These are phyloP conservation scores for Ashbya aceris DNA, from an alignment of 1,139 yeast genomes.

Conservation along the genomic window DNA sequence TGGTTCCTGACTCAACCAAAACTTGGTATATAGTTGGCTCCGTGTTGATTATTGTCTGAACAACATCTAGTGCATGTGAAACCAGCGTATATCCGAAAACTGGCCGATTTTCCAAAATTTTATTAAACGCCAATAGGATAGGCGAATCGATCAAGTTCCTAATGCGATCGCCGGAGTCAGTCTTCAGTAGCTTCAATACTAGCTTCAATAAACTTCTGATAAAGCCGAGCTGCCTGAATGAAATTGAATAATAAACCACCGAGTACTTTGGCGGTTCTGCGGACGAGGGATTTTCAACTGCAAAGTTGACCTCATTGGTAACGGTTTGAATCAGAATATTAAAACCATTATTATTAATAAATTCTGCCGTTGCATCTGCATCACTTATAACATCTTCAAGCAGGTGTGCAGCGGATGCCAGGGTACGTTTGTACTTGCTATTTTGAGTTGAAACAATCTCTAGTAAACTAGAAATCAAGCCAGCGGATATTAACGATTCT, in stretches of 20 bases:
- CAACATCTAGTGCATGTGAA: constrained; percentile 54
- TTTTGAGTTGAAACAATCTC: constrained; percentile 49
- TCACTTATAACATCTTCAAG: constrained; percentile 45
- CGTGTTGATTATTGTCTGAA: constrained; percentile 70
- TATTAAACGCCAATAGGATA: constrained; percentile 51
- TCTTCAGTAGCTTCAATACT: constrained; percentile 53
- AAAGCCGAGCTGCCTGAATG: constrained; percentile 57
- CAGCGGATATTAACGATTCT: constrained; percentile 51
- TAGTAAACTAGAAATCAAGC: constrained; percentile 57
- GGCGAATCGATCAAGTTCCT: constrained; percentile 83
- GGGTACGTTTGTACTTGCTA: constrained; percentile 42
- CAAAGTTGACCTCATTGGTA: constrained; percentile 59
- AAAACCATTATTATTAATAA: constrained; percentile 62
- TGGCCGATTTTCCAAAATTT: constrained; percentile 46
- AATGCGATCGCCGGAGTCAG: constrained; percentile 75
- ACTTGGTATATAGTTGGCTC: constrained; percentile 88
- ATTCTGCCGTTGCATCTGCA: constrained; percentile 44
- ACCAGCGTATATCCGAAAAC: constrained; percentile 66
- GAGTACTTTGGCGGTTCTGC: constrained; percentile 48
- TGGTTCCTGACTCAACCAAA: constrained; percentile 67
- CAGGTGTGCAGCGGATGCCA: constrained; percentile 59
- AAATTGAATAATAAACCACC: constrained; percentile 48
- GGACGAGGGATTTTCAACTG: constrained; percentile 45
- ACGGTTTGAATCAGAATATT: constrained; percentile 50
- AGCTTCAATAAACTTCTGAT: constrained; percentile 49